phyloP scores from a whole-genome alignment of 176 grass and related monocot genomes.

The Dactylis glomerata region DNA sequence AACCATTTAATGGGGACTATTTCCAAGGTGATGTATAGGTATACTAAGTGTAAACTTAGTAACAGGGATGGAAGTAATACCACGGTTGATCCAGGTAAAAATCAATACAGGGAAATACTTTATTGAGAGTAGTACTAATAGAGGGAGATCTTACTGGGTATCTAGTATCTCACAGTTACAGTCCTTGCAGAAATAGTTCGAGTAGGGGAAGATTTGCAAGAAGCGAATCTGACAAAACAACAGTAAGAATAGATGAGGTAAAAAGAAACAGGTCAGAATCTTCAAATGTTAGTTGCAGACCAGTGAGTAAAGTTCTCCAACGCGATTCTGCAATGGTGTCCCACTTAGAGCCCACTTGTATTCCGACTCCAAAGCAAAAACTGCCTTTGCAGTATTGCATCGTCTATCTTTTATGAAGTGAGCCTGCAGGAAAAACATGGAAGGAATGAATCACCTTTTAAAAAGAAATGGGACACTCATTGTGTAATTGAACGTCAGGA shows the following conservation, averaged over 20 bases:
- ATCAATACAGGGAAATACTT: background rate
- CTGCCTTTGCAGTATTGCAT: conserved; percentile 79
- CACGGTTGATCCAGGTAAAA: background rate
- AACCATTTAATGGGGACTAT: background rate
- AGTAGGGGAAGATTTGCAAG: conserved; percentile 90
- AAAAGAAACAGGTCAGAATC: background rate
- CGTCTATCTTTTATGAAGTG: conserved; percentile 94
- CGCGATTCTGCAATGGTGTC: conserved; percentile 94
- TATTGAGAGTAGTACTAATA: background rate
- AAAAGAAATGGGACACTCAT: background rate
- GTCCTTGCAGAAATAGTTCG: conserved; percentile 94
- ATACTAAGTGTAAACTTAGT: background rate
- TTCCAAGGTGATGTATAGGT: background rate
- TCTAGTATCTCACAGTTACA: conserved; percentile 79
- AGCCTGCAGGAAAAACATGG: conserved; percentile 54
- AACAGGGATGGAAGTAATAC: background rate
- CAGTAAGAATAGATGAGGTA: conserved; percentile 28
- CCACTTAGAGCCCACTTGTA: conserved; percentile 98
- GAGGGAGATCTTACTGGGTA: conserved; percentile 41
- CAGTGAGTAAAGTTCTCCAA: conserved; percentile 98
- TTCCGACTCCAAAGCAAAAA: conserved; percentile 78
- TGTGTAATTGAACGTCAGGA: background rate
- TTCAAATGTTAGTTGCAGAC: conserved; percentile 40
- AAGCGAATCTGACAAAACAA: conserved; percentile 78
- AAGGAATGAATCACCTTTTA: conserved; percentile 1